Evolutionary conservation across 1,284 basidiomycete genomes (phyloP).

Genomic region (Taiwanofungus camphoratus): DNA sequence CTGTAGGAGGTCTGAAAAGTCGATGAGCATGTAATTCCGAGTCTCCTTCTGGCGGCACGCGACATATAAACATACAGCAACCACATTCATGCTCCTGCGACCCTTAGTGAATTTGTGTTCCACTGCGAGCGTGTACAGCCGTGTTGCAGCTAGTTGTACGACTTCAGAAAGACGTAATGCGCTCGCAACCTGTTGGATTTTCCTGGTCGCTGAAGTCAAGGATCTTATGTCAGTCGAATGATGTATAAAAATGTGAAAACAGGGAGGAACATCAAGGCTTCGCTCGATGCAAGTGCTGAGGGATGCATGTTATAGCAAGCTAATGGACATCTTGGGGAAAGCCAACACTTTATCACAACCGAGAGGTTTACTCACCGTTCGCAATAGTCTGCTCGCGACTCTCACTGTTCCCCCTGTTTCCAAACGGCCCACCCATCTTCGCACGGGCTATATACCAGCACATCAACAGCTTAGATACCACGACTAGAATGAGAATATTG

Average conservation of each 20-base stretch:
- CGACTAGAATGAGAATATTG: not conserved
- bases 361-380: slow-evolving; percentile 57
- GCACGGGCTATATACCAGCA: slow-evolving; percentile 83
- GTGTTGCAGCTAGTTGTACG: slow-evolving; percentile 77
- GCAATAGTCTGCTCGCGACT: slow-evolving; percentile 86
- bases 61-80: slow-evolving; percentile 94
- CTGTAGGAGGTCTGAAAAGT: slow-evolving; percentile 91
- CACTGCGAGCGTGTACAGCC: slow-evolving; percentile 91
- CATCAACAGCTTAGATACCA: too few relatives aligned
- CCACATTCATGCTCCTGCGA: slow-evolving; percentile 86
- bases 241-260: slow-evolving; percentile 2
- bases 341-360: too few relatives aligned
- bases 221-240: too few relatives aligned
- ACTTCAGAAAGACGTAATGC: slow-evolving; percentile 76
- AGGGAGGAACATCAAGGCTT: slow-evolving; percentile 5
- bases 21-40: slow-evolving; percentile 94
- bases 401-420: slow-evolving; percentile 69
- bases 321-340: too few relatives aligned
- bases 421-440: slow-evolving; percentile 73
- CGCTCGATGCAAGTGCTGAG: not conserved
- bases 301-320: too few relatives aligned
- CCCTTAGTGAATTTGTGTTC: slow-evolving; percentile 94
- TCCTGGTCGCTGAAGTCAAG: slow-evolving; percentile 59
- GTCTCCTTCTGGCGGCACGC: slow-evolving; percentile 91
- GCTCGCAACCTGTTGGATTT: slow-evolving; percentile 77